Conservation (phyloP, 371 early-diverging fungal genomes). For the Mucor mucedo region DNA sequence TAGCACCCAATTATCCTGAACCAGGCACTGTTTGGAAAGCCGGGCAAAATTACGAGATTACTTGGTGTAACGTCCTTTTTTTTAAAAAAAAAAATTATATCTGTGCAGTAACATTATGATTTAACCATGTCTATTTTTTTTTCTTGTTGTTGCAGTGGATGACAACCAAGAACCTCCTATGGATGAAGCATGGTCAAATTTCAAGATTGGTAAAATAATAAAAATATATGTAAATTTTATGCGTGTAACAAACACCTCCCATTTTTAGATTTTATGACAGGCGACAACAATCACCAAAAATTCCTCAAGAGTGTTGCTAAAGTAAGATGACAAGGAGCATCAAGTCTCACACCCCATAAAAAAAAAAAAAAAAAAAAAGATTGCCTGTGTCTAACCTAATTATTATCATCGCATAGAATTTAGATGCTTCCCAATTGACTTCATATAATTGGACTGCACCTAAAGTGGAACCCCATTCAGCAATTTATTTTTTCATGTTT, state of each 20-base stretch:
- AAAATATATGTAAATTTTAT: background rate
- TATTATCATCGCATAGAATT: constrained; percentile 11
- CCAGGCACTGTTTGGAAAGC: constrained; percentile 54
- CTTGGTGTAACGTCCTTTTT: constrained; percentile 41
- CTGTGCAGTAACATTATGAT: background rate
- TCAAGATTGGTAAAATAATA: constrained; percentile 48
- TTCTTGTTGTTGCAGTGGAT: constrained; percentile 28
- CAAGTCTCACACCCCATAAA: too few species aligned
- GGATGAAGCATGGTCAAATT: constrained; percentile 33
- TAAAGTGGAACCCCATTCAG: constrained; percentile 42
- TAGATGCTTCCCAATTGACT: constrained; percentile 27
- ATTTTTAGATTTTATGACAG: constrained; percentile 47
- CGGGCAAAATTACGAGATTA: constrained; percentile 44
- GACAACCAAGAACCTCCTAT: constrained; percentile 29
- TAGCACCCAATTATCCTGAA: constrained; percentile 51
- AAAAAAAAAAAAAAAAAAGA: background rate
- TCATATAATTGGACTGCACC: constrained; percentile 43
- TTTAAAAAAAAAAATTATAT: too few species aligned
- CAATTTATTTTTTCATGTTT: constrained; percentile 57
- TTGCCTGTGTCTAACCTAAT: background rate
- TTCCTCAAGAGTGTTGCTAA: constrained; percentile 35
- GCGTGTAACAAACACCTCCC: background rate
- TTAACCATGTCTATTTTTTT: background rate
- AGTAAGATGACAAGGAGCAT: constrained; percentile 13
- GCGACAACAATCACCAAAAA: constrained; percentile 41